Conservation (phyloP, 208 protist genomes). For the Leishmania aethiopica region DNA sequence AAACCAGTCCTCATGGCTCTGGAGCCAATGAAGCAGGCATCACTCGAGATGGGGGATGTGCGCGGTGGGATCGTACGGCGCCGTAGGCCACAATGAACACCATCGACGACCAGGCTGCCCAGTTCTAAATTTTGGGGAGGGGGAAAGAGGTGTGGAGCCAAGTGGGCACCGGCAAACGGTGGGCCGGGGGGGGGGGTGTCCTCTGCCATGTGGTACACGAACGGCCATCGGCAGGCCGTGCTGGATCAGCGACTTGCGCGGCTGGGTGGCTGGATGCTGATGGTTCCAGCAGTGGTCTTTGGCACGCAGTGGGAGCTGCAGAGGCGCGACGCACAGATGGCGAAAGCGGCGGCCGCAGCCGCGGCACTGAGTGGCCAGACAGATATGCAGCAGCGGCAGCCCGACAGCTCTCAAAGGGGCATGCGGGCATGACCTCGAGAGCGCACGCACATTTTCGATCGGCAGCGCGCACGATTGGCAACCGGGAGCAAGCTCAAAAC, state of each 20-base stretch:
- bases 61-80: not conserved
- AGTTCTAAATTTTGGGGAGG: not conserved
- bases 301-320: not conserved
- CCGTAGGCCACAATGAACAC: not conserved
- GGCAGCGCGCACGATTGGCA: not conserved
- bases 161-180: not conserved
- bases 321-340: not conserved
- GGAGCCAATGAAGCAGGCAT: not conserved
- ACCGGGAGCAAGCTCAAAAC: not conserved
- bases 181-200: not conserved
- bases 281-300: not conserved
- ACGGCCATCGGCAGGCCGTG: not conserved
- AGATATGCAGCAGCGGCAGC: not conserved
- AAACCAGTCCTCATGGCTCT: not conserved
- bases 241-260: not conserved
- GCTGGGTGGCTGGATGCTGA: not conserved
- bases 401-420: not conserved
- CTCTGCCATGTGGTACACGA: not conserved
- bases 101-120: not conserved
- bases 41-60: not conserved
- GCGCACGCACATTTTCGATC: not conserved
- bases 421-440: not conserved
- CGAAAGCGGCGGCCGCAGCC: not conserved
- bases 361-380: not conserved
- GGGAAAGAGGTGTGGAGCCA: not conserved